Evolutionary conservation across 2,329 filamentous ascomycete species (phyloP).

Genomic region (Xylaria sp.): DNA sequence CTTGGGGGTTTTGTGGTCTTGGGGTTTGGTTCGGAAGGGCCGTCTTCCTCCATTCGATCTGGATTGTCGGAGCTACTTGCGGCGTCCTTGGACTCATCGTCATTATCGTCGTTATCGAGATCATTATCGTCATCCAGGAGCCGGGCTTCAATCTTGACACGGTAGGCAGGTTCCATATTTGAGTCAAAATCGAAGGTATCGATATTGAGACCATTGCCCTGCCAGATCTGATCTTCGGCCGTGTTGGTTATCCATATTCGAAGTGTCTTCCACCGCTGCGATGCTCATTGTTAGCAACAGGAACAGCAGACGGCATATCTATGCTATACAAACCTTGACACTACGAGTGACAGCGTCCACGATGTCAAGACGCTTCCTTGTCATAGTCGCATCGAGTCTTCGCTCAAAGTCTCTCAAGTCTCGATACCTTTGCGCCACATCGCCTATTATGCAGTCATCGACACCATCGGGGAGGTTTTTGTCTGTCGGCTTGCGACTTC

Average conservation of each 20-base stretch:
- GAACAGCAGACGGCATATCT: background rate
- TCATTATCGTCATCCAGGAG: slow-evolving; percentile 75
- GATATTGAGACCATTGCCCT: slow-evolving; percentile 73
- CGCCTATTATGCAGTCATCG: slow-evolving; percentile 82
- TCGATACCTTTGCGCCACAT: slow-evolving; percentile 83
- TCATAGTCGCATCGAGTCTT: slow-evolving; percentile 89
- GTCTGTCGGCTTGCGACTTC: slow-evolving; percentile 90
- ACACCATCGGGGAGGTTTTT: slow-evolving; percentile 93
- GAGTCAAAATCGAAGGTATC: slow-evolving; percentile 85
- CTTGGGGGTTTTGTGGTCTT: slow-evolving; percentile 56
- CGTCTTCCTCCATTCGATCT: slow-evolving; percentile 71
- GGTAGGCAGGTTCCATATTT: slow-evolving; percentile 81
- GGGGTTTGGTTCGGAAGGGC: slow-evolving; percentile 42
- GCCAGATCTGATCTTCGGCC: slow-evolving; percentile 94
- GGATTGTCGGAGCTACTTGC: slow-evolving; percentile 59
- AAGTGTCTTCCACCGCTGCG: slow-evolving; percentile 80
- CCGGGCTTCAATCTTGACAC: slow-evolving; percentile 90
- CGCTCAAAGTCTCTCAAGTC: slow-evolving; percentile 87
- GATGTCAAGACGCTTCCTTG: slow-evolving; percentile 91
- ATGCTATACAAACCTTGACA: slow-evolving; percentile 65
- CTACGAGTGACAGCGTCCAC: slow-evolving; percentile 81
- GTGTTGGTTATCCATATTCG: slow-evolving; percentile 96
- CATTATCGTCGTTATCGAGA: slow-evolving; percentile 59
- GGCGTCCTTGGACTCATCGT: slow-evolving; percentile 59
- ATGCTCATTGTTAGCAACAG: slow-evolving; percentile 31